Percentiles rank a stretch among this genome's conserved stretches.
These are phyloP conservation scores for Microascus cirrosus DNA, from an alignment of 2,329 filamentous ascomycete species.

Conservation along the genomic window DNA sequence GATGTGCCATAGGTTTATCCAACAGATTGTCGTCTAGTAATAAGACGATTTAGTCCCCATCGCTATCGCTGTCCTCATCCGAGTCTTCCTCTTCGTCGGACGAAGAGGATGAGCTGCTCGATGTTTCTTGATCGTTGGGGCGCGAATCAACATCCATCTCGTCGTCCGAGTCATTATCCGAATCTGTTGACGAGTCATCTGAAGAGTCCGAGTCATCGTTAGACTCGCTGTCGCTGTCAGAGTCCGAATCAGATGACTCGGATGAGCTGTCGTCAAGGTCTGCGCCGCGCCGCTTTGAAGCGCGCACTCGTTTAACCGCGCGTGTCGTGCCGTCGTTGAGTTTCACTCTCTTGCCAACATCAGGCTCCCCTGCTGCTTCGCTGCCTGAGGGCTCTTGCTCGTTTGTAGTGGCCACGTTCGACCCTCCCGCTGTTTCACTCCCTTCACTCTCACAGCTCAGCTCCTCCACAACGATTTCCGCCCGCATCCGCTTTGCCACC, in stretches of 20 bases:
- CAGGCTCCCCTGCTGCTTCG: background rate
- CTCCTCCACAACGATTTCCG: slow-evolving; percentile 45
- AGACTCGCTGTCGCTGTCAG: slow-evolving; percentile 16
- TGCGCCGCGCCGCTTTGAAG: slow-evolving; percentile 12
- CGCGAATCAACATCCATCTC: slow-evolving; percentile 4
- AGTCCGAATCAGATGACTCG: slow-evolving; percentile 21
- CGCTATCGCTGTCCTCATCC: background rate
- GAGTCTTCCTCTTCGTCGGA: slow-evolving; percentile 1
- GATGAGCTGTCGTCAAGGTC: slow-evolving; percentile 21
- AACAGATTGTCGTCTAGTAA: background rate
- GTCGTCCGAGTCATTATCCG: slow-evolving; percentile 17
- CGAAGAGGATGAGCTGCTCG: slow-evolving; percentile 5
- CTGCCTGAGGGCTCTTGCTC: slow-evolving; percentile 9
- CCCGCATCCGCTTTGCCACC: slow-evolving; percentile 51
- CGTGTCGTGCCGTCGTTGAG: slow-evolving; percentile 38
- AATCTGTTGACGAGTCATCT: slow-evolving; percentile 11
- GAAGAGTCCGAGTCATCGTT: slow-evolving; percentile 6
- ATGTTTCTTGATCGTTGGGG: background rate
- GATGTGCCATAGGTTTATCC: background rate
- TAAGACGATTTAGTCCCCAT: background rate
- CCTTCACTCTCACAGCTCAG: slow-evolving; percentile 36
- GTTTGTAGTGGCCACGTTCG: slow-evolving; percentile 7
- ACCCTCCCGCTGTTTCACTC: slow-evolving; percentile 10
- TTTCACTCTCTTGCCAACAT: slow-evolving; percentile 25
- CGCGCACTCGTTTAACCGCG: slow-evolving; percentile 14